Evolutionary conservation across 108 stramenopile genomes (phyloP).

Genomic region (Cylindrotheca closterium): DNA sequence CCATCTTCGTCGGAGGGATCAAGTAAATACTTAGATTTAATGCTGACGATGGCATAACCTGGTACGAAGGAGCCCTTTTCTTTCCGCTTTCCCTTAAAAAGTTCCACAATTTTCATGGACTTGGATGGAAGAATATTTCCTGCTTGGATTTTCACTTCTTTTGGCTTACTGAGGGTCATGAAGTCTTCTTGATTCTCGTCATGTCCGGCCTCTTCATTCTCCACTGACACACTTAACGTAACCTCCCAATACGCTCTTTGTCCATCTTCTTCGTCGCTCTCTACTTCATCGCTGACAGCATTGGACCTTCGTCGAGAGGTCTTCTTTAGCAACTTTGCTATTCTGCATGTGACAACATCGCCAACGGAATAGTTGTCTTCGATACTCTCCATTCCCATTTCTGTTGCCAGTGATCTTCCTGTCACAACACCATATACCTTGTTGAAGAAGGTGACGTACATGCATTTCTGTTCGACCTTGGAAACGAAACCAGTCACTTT

Average conservation of each 20-base stretch:
- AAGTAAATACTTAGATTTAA: constrained; percentile 72
- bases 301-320: constrained; percentile 10
- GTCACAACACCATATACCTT: constrained; percentile 73
- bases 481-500: constrained; percentile 72
- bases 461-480: constrained; percentile 62
- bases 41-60: constrained; percentile 76
- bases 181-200: constrained; percentile 23
- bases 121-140: constrained; percentile 68
- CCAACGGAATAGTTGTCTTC: constrained; percentile 65
- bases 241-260: constrained; percentile 9
- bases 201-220: constrained; percentile 5
- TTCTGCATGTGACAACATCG: constrained; percentile 73
- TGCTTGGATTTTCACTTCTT: constrained; percentile 40
- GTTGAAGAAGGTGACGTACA: constrained; percentile 86
- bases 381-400: constrained; percentile 82
- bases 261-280: constrained; percentile 32
- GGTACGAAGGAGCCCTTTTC: constrained; percentile 52
- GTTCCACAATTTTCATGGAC: constrained; percentile 74
- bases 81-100: constrained; percentile 45
- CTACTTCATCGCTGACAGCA: constrained; percentile 6
- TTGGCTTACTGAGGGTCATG: constrained; percentile 17
- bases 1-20: constrained; percentile 26
- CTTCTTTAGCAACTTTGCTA: constrained; percentile 40
- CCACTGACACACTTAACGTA: constrained; percentile 10
- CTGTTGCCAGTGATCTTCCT: constrained; percentile 61